Conservation (phyloP, 139 green algal species). For the Choricystis sp. region DNA sequence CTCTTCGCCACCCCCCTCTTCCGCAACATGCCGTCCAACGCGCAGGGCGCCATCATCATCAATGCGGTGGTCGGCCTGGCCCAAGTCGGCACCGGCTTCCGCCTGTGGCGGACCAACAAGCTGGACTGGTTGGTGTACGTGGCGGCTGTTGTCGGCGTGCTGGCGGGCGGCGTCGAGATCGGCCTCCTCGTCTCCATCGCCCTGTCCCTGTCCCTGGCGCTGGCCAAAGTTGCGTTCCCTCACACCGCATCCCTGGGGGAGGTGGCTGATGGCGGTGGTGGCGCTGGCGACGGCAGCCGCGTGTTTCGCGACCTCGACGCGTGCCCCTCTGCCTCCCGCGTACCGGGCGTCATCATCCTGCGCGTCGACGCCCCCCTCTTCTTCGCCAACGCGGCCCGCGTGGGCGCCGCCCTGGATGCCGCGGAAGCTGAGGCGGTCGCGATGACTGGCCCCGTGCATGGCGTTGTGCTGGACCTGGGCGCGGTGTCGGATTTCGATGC, state of each 20-base stretch:
- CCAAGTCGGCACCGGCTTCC: constrained; percentile 44
- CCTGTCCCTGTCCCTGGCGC: constrained; percentile 32
- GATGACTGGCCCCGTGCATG: constrained; percentile 23
- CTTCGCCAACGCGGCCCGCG: constrained; percentile 59
- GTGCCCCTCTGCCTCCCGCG: constrained; percentile 27
- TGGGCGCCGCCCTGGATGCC: constrained; percentile 34
- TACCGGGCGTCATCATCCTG: constrained; percentile 37
- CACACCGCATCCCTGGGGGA: constrained; percentile 63
- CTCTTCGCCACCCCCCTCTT: constrained; percentile 58
- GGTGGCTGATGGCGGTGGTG: constrained; percentile 41
- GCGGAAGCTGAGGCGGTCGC: too few relatives aligned
- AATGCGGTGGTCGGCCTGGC: constrained; percentile 29
- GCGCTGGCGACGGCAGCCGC: too few relatives aligned
- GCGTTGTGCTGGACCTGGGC: constrained; percentile 64
- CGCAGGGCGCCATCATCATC: constrained; percentile 55
- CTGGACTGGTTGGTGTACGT: not conserved
- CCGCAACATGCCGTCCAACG: constrained; percentile 48
- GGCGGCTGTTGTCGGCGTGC: too few relatives aligned
- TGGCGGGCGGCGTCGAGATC: not conserved
- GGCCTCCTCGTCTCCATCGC: constrained; percentile 20
- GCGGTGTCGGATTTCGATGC: constrained; percentile 59
- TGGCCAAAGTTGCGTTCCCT: constrained; percentile 51
- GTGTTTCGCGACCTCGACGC: constrained; percentile 58
- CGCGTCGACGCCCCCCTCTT: constrained; percentile 54
- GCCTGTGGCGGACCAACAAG: too few relatives aligned